These are phyloP conservation scores for Eutypella sp. DNA, from an alignment of 2,329 filamentous ascomycete genomes.

Conservation along the genomic window DNA sequence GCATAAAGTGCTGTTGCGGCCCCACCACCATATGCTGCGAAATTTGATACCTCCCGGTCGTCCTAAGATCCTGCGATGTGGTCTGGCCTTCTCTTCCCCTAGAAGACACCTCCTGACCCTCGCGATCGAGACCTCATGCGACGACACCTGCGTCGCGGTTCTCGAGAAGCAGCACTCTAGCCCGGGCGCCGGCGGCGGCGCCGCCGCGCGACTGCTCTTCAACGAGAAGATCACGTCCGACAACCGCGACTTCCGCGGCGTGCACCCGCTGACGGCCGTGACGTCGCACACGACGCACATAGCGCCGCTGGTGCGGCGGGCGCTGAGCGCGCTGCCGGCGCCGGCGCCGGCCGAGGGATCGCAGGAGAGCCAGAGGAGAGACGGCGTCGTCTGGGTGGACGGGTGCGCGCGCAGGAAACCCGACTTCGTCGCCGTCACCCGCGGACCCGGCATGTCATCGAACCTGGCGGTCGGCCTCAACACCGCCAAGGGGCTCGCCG, in stretches of 20 bases:
- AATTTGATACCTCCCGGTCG: background rate
- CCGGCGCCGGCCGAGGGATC: slow-evolving; percentile 1
- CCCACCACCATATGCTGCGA: background rate
- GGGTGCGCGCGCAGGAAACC: slow-evolving; percentile 45
- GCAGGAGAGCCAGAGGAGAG: slow-evolving; percentile 9
- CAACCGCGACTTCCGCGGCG: slow-evolving; percentile 67
- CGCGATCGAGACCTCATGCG: slow-evolving; percentile 81
- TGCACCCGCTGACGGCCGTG: slow-evolving; percentile 73
- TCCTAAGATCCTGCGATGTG: background rate
- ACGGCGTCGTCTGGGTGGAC: slow-evolving; percentile 17
- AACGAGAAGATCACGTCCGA: slow-evolving; percentile 79
- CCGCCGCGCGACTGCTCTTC: slow-evolving; percentile 60
- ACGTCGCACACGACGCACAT: slow-evolving; percentile 70
- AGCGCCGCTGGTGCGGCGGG: slow-evolving; percentile 60
- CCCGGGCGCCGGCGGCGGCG: background rate
- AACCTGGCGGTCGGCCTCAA: slow-evolving; percentile 75
- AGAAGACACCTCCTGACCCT: slow-evolving; percentile 48
- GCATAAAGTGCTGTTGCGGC: background rate
- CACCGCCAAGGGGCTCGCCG: slow-evolving; percentile 79
- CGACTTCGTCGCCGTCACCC: slow-evolving; percentile 83
- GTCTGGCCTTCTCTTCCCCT: background rate
- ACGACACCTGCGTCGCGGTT: slow-evolving; percentile 87
- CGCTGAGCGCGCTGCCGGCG: slow-evolving; percentile 49
- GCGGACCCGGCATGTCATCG: slow-evolving; percentile 82
- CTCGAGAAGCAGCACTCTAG: slow-evolving; percentile 53